Evolutionary conservation across 345 rosid genomes (phyloP).

Genomic region (Moricandia moricandioides): DNA sequence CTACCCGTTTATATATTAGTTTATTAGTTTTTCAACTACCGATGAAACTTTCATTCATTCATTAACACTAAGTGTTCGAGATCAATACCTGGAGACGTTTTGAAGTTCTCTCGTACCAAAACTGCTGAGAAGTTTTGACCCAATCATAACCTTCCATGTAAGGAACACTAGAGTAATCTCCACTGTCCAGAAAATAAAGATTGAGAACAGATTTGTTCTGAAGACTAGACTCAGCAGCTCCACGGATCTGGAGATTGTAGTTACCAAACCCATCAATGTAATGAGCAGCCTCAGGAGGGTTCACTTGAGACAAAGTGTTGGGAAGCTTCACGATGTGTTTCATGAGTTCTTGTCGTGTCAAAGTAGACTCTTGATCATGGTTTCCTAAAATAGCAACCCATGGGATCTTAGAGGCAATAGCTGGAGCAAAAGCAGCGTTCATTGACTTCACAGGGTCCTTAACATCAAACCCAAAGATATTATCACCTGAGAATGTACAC

Average conservation of each 20-base stretch:
- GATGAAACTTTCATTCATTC: no score
- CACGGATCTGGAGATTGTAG: constrained; percentile 78
- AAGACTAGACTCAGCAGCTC: constrained; percentile 60
- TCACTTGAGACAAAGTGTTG: constrained; percentile 64
- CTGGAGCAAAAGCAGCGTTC: constrained; percentile 77
- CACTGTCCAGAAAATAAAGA: constrained; percentile 85
- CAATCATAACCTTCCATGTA: constrained; percentile 64
- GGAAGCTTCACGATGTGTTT: constrained; percentile 64
- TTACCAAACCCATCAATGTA: constrained; percentile 93
- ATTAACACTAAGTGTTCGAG: no score
- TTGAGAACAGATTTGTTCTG: constrained; percentile 85
- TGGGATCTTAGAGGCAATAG: constrained; percentile 72
- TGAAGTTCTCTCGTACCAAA: constrained; percentile 81
- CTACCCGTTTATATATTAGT: no score
- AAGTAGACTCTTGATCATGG: constrained; percentile 83
- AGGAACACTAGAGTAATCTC: constrained; percentile 78
- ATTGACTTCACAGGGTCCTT: constrained; percentile 68
- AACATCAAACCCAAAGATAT: constrained; percentile 63
- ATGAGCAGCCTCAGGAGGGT: constrained; percentile 53
- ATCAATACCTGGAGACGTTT: constrained; percentile 58
- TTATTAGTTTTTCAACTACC: no score
- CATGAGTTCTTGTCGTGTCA: constrained; percentile 80
- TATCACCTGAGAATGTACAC: constrained; percentile 60
- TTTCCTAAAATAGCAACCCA: constrained; percentile 94
- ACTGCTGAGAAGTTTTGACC: constrained; percentile 85